A percentile compares a stretch with the other conserved stretches of the same genome.
These are phyloP conservation scores for Phlegmacium glaucopus DNA, from an alignment of 768 basidiomycete species.

Conservation along the genomic window DNA sequence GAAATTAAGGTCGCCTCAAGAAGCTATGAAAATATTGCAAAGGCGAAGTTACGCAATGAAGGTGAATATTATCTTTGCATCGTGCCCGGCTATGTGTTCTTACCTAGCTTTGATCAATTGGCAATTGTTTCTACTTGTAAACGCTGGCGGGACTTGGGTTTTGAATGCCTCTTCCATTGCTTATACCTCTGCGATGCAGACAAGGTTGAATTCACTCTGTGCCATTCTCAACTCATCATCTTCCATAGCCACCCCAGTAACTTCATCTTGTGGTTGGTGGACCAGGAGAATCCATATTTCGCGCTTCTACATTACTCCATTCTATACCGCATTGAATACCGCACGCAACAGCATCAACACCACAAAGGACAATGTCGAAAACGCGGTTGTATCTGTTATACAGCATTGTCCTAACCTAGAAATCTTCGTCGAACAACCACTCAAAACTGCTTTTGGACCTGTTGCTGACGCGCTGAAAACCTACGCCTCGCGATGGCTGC, in stretches of 20 bases:
- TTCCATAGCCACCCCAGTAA: conserved; percentile 28
- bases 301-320: conserved; percentile 34
- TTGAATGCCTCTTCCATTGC: conserved; percentile 66
- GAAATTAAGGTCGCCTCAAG: conserved; percentile 57
- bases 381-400: conserved; percentile 55
- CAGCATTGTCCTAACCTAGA: conserved; percentile 69
- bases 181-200: conserved; percentile 63
- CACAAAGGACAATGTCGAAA: conserved; percentile 48
- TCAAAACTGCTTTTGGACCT: conserved; percentile 55
- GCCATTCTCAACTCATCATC: conserved; percentile 46
- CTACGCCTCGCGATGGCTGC: conserved; percentile 47
- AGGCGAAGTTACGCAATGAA: conserved; percentile 60
- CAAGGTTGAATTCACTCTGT: conserved; percentile 50
- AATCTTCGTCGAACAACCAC: conserved; percentile 67
- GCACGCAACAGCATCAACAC: conserved; percentile 33
- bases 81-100: background rate
- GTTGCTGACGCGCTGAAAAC: conserved; percentile 60
- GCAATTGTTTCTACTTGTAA: conserved; percentile 67
- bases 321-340: background rate
- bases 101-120: conserved; percentile 29
- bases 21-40: conserved; percentile 56
- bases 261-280: conserved; percentile 64
- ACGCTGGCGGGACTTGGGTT: conserved; percentile 58
- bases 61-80: conserved; percentile 33
- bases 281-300: conserved; percentile 68